Evolutionary conservation across 2,329 filamentous ascomycete genomes (phyloP).

Genomic region (Lachnellula occidentalis): DNA sequence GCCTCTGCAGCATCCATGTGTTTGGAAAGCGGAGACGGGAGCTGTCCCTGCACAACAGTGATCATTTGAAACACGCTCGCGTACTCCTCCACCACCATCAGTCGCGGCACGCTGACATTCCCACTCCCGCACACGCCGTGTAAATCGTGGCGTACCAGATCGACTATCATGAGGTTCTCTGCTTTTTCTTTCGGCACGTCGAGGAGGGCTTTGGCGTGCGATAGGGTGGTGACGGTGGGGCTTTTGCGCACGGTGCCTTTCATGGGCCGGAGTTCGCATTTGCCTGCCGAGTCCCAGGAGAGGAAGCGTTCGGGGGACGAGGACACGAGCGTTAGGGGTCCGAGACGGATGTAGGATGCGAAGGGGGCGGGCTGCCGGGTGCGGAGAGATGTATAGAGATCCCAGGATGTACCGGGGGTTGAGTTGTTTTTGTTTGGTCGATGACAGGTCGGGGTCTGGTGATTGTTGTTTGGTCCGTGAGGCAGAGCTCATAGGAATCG

Average conservation of each 20-base stretch:
- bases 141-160: slow-evolving; percentile 90
- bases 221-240: slow-evolving; percentile 57
- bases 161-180: slow-evolving; percentile 97
- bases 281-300: slow-evolving; percentile 54
- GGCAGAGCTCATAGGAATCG: slow-evolving; percentile 37
- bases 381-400: slow-evolving; percentile 29
- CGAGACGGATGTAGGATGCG: slow-evolving; percentile 72
- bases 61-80: slow-evolving; percentile 89
- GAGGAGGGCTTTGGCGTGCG: slow-evolving; percentile 66
- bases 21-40: slow-evolving; percentile 34
- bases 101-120: slow-evolving; percentile 66
- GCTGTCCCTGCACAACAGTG: slow-evolving; percentile 71
- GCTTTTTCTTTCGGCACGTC: slow-evolving; percentile 83
- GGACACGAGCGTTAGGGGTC: slow-evolving; percentile 65
- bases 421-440: background rate
- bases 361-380: slow-evolving; percentile 38
- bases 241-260: slow-evolving; percentile 92
- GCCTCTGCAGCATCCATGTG: slow-evolving; percentile 2
- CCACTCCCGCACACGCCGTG: slow-evolving; percentile 76
- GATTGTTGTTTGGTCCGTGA: slow-evolving; percentile 32
- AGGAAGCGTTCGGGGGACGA: slow-evolving; percentile 89
- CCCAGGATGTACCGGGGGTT: slow-evolving; percentile 21
- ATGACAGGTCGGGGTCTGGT: slow-evolving; percentile 3
- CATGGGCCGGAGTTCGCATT: slow-evolving; percentile 82
- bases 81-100: slow-evolving; percentile 87